Conservation (phyloP, 179 eudicot genomes). For the Nepenthes alata region DNA sequence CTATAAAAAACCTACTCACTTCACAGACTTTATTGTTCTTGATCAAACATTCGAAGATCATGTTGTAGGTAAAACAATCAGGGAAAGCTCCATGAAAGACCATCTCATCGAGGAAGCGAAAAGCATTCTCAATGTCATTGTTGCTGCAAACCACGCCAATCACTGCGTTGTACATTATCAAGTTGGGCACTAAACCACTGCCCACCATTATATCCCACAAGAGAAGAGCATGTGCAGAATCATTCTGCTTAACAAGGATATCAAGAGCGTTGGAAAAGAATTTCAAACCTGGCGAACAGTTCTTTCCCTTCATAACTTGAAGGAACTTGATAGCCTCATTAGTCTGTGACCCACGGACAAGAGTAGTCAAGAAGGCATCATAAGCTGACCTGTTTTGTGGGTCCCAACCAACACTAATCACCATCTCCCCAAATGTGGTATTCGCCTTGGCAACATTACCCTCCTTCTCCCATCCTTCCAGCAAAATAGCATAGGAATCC, state of each 20-base stretch:
- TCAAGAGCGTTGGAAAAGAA: constrained; percentile 66
- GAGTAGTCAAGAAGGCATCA: constrained; percentile 62
- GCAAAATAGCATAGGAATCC: constrained; percentile 55
- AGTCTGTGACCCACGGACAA: constrained; percentile 37
- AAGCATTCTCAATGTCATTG: constrained; percentile 45
- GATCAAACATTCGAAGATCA: constrained; percentile 60
- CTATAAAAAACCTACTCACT: constrained; percentile 53
- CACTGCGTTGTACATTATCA: constrained; percentile 52
- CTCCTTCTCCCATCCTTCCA: constrained; percentile 72
- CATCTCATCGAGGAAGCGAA: constrained; percentile 66
- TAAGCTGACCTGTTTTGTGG: constrained; percentile 49
- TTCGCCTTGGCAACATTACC: constrained; percentile 55
- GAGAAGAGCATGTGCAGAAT: constrained; percentile 40
- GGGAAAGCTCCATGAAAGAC: constrained; percentile 63
- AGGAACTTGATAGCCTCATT: constrained; percentile 68
- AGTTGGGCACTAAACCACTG: constrained; percentile 45
- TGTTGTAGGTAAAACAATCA: constrained; percentile 49
- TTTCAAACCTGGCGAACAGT: constrained; percentile 67
- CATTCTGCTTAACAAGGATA: constrained; percentile 49
- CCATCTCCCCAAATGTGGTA: constrained; percentile 79
- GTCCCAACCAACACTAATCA: constrained; percentile 72
- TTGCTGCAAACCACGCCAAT: constrained; percentile 60
- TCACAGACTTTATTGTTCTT: constrained; percentile 48
- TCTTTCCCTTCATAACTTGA: constrained; percentile 62
- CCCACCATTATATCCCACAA: constrained; percentile 72